Evolutionary conservation across 2,329 filamentous ascomycete species (phyloP), one percentile per base, ranked within the genome.

Genomic region (Trichoderma citrinoviride): DNA sequence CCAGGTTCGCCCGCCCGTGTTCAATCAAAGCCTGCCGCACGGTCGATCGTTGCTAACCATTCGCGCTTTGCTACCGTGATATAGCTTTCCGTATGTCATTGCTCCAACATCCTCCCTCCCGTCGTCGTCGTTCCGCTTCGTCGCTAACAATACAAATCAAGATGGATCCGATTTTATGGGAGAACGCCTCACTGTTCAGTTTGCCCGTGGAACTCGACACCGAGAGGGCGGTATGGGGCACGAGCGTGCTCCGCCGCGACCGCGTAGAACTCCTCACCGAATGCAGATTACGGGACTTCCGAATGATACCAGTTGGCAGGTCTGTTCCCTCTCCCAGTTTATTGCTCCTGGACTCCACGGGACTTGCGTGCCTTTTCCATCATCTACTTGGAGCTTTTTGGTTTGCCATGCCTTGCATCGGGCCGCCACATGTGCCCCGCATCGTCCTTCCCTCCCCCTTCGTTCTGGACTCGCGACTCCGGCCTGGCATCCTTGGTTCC

Each of bases 261-360:
- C 95, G 70, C 90, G 95, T 76, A 93, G 95, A 78, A 99, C 95
- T 71, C 89, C 93, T 71, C 93, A 93, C 80, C 91, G 95, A 78
- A 98, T 99, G 95, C 90, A 94, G 80, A 96, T 99, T 76, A 91
- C 91, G 83, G 94, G 93, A 83, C 92, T 99, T 80, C 93, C 94
- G 78, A 89, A 87, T 82, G 94, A 98, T 85, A 99, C 95, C 85
- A 97, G 93, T 88, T 99, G 95, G 95, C 95, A 99, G 95, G 95
- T 99, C 90, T 95, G 95, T 91, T 83, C 78, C 77, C 78, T 79
- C 83, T 83, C 83, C 86, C 82, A 81, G 81, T 85, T 84, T 77
- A 74, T 84, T 82, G 77, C 78, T 76, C 75, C 74, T 78, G 79
- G 79, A 79, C 71, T 75, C 76, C 71, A 75, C 73, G 79, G 78